A percentile compares a stretch with the other conserved stretches of the same genome.
phyloP scores from a whole-genome alignment of 169 alveolate genomes.

The Cryptosporidium meleagridis region DNA sequence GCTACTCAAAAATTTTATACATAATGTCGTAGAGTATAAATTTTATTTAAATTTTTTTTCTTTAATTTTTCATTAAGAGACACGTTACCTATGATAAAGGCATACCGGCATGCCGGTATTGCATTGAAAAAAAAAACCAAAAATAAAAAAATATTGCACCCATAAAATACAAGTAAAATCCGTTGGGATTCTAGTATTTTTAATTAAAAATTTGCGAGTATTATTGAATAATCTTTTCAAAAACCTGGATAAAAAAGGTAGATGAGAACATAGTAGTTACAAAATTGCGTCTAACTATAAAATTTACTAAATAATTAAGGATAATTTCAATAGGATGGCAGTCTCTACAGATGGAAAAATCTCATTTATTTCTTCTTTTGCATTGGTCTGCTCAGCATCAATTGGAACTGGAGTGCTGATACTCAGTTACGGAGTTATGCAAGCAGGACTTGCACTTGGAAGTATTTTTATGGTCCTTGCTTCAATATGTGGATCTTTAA shows the following conservation, averaged over 20 bases:
- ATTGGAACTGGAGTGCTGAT: conserved; percentile 67
- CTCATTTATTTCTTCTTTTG: conserved; percentile 47
- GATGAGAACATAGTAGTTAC: not conserved
- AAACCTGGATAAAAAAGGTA: not conserved
- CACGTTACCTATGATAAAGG: not conserved
- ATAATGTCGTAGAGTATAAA: not conserved
- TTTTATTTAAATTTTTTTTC: not conserved
- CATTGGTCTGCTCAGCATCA: conserved; percentile 44
- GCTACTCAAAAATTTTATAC: not conserved
- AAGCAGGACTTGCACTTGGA: conserved; percentile 59
- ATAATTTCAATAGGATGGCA: conserved; percentile 2
- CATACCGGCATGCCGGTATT: conserved; percentile 19
- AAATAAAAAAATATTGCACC: not conserved
- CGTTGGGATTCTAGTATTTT: too few relatives aligned
- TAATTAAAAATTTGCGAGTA: too few relatives aligned
- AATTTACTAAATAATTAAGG: not conserved
- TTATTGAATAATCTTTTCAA: not conserved
- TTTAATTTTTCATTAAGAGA: not conserved
- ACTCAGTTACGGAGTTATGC: conserved; percentile 74
- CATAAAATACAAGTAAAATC: not conserved
- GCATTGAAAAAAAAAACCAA: not conserved
- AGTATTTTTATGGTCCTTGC: conserved; percentile 38
- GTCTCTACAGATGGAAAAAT: conserved; percentile 41
- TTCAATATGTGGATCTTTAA: conserved; percentile 39
- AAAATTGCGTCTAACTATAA: not conserved